Evolutionary conservation across 2,329 filamentous ascomycete species (phyloP), one percentile per base, ranked within the genome.

Genomic region (Trichophyton simii): DNA sequence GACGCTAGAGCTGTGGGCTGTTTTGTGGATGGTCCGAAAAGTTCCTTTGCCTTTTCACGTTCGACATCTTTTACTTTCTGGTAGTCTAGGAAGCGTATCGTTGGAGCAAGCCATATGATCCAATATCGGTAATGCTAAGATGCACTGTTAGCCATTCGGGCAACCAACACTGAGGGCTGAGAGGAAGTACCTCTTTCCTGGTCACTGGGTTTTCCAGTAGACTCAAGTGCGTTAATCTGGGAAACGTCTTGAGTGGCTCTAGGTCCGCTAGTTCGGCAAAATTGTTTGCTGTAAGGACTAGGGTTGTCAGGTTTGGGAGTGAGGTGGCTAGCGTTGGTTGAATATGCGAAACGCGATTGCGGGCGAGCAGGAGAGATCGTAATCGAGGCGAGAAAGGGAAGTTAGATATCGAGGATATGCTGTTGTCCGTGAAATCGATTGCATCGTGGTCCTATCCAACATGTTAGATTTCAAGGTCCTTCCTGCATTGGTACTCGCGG

Each of bases 401-500:
- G 78, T 96, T 96, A 66, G 86, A 87, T 65, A 99, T 83, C 58
- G 87, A 80, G 68, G 89, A 85, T 71, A 99, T 92, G 76, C 96
- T 91, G 76, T 99, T 99, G 80, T 99, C 94, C 75, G 94, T 97
- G 70, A 99, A 87, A 78, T 99, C 94, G 80, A 99, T 95, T 67
- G 89, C 86, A 79, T 97, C 94, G 82, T 95, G 91, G 69, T 91
- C 89, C 89, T 95, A 69, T 15, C 11, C 3, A 9, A 8, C 28
- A n/a, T 3, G n/a, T 55, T 22, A 55, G 31, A 25, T 55, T 34
- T 25, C 13, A 38, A n/a, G 1, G 11, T 15, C 1, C 22, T 22
- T 38, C 11, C n/a, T 18, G 11, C 3, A 42, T 38, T 38, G 34
- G 34, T 13, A 9, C 22, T 38, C 11, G 34, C 9, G 50, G 42